Evolutionary conservation across 1,139 yeast species (phyloP).

Genomic region (Saccharomycopsis hybrid): DNA sequence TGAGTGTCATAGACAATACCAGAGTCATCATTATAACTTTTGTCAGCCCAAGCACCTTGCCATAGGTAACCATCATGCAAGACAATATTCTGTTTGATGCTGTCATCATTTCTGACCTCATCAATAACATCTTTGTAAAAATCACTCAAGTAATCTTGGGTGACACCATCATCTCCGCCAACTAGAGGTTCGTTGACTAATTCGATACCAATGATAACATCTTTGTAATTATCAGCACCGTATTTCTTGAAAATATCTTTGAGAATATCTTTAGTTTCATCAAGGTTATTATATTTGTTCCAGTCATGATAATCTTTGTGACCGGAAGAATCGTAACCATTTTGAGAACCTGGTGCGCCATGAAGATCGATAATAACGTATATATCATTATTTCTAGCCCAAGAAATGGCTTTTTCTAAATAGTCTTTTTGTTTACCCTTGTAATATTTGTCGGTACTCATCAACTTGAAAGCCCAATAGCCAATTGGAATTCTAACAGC

Average conservation of each 20-base stretch:
- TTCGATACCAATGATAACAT: constrained; percentile 79
- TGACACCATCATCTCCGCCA: constrained; percentile 44
- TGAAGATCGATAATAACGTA: constrained; percentile 91
- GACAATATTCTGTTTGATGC: constrained; percentile 29
- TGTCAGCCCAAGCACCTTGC: constrained; percentile 19
- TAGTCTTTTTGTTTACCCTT: constrained; percentile 76
- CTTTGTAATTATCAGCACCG: constrained; percentile 56
- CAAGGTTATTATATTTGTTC: constrained; percentile 45
- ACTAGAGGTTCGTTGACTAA: constrained; percentile 89
- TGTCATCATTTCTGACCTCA: constrained; percentile 29
- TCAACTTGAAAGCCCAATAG: constrained; percentile 81
- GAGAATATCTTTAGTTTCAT: constrained; percentile 47
- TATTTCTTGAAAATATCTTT: constrained; percentile 49
- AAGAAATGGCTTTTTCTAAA: constrained; percentile 66
- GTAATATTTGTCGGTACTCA: constrained; percentile 75
- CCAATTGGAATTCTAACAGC: constrained; percentile 90
- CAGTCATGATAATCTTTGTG: constrained; percentile 58
- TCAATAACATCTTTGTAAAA: constrained; percentile 41
- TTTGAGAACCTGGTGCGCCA: constrained; percentile 97
- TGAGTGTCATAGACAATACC: constrained; percentile 85
- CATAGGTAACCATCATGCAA: constrained; percentile 31
- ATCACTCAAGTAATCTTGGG: constrained; percentile 42
- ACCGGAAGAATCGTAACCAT: constrained; percentile 95
- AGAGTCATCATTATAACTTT: constrained; percentile 31
- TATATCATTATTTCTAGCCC: constrained; percentile 60